Conservation (phyloP, 441 rosid genomes). For the Jatropha multifida region DNA sequence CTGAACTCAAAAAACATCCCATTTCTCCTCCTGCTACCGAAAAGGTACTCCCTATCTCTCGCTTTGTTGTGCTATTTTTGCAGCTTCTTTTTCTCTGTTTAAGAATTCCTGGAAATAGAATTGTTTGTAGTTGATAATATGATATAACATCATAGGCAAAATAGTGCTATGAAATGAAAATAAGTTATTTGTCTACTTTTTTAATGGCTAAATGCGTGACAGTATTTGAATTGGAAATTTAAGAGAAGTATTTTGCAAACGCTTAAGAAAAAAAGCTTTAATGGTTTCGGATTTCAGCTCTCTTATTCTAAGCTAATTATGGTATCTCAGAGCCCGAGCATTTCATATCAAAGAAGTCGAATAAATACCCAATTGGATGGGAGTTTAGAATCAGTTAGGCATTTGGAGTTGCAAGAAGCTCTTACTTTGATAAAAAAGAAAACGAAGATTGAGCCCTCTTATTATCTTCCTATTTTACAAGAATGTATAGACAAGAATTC, state of each 20-base stretch:
- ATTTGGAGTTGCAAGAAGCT: slow-evolving; percentile 37
- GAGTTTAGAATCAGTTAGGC: slow-evolving; percentile 22
- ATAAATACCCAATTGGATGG: slow-evolving; percentile 30
- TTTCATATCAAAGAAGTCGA: slow-evolving; percentile 31
- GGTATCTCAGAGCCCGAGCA: slow-evolving; percentile 29
- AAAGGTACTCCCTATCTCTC: slow-evolving; percentile 29
- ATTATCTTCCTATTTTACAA: slow-evolving; percentile 45
- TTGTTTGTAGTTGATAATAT: not conserved
- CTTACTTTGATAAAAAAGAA: slow-evolving; percentile 33
- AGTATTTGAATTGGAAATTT: not conserved
- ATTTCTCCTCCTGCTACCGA: slow-evolving; percentile 26
- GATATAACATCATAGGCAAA: not conserved
- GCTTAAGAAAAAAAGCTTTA: not conserved
- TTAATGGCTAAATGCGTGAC: not conserved
- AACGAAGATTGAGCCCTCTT: slow-evolving; percentile 24
- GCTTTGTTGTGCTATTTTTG: not conserved
- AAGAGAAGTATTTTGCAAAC: not conserved
- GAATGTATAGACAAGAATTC: slow-evolving; percentile 45
- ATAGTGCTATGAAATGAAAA: not conserved
- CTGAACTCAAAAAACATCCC: slow-evolving; percentile 30
- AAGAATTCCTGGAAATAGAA: not conserved
- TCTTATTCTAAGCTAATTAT: slow-evolving; percentile 21
- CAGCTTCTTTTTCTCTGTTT: not conserved
- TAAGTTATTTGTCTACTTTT: not conserved
- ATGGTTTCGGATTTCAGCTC: not conserved